Evolutionary conservation across 805 yeast genomes (phyloP), one percentile per base, ranked within the genome.

Genomic region (Candida orba): DNA sequence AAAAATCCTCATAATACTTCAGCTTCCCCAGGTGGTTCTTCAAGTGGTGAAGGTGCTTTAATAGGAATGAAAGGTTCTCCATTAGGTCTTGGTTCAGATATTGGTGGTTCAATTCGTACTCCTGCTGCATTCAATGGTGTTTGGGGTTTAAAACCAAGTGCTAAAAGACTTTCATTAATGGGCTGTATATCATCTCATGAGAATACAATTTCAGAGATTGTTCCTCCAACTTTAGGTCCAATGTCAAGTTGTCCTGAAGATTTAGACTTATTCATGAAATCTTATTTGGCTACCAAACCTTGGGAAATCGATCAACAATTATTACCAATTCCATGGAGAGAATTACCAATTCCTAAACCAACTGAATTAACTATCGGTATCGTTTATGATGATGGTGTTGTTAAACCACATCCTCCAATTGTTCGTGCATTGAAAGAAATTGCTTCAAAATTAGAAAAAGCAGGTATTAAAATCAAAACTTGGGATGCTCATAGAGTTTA

Each of bases 1-100:
- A 66, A 74, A 56, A 81, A 81, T 56, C 76, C 84, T 1, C 63
- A 66, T 60, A 81, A 81, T 51, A 66, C 79, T 33, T 62, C 69
- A 23, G 65, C 79, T 46, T 73, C 83, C 17, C 71, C 83, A 3
- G 87, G 88, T 49, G 88, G 88, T n/a, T 77, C 84, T 1, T 77
- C 84, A 4, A 81, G 84, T 34, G 88, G 88, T 47, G 88, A 81
- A 59, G 84, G 86, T 50, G 78, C 84, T 0, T 58, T 76, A 47
- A 74, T 79, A 41, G 77, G 75, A 3, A 69, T 76, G 58, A 74
- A 71, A 42, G 86, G 78, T 6, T 76, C 84, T 17, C 73, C 78
- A 1, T 50, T 81, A 36, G 90, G 84, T 17, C 66, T 78, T 36
- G 87, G 87, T 35, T 75, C 84, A 24, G 88, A 81, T 56, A 81